Percentiles rank a stretch among this genome's conserved stretches.
Conservation (phyloP, 2,329 filamentous ascomycete species). For the Capronia americana region DNA sequence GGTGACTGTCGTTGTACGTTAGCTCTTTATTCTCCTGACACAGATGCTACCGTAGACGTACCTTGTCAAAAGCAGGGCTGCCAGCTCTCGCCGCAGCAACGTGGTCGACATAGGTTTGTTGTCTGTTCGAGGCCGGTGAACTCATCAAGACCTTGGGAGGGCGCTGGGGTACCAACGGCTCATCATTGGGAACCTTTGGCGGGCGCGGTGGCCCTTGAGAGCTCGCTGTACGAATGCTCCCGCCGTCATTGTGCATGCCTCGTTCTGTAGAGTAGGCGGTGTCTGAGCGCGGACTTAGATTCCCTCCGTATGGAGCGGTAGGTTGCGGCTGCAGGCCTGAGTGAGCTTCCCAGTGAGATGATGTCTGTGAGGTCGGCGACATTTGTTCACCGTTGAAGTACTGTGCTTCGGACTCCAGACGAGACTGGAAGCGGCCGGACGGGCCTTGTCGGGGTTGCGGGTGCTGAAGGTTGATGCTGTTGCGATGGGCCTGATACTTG, state of each 20-base stretch:
- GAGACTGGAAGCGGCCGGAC: slow-evolving; percentile 66
- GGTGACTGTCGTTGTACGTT: slow-evolving; percentile 31
- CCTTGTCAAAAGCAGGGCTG: slow-evolving; percentile 41
- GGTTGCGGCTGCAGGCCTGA: slow-evolving; percentile 22
- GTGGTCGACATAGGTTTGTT: slow-evolving; percentile 50
- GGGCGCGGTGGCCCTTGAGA: slow-evolving; percentile 55
- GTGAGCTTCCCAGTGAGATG: slow-evolving; percentile 50
- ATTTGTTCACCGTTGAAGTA: slow-evolving; percentile 52
- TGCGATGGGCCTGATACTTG: slow-evolving; percentile 69
- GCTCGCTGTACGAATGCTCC: slow-evolving; percentile 39
- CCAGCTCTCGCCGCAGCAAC: slow-evolving; percentile 47
- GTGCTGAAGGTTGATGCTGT: slow-evolving; percentile 68
- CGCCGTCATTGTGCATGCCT: slow-evolving; percentile 23
- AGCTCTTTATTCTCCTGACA: slow-evolving; percentile 18
- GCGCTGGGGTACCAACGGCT: slow-evolving; percentile 63
- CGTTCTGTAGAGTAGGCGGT: slow-evolving; percentile 51
- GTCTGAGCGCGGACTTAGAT: slow-evolving; percentile 56
- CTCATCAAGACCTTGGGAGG: slow-evolving; percentile 47
- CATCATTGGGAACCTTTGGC: slow-evolving; percentile 63
- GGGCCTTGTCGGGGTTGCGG: slow-evolving; percentile 69
- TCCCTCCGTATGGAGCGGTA: slow-evolving; percentile 44
- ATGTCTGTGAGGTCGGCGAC: slow-evolving; percentile 49
- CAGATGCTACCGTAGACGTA: slow-evolving; percentile 38
- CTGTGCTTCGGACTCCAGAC: slow-evolving; percentile 66
- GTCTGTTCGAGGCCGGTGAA: slow-evolving; percentile 44